These are phyloP conservation scores for Plasmodium gonderi DNA, from an alignment of 169 alveolate genomes.

Conservation along the genomic window DNA sequence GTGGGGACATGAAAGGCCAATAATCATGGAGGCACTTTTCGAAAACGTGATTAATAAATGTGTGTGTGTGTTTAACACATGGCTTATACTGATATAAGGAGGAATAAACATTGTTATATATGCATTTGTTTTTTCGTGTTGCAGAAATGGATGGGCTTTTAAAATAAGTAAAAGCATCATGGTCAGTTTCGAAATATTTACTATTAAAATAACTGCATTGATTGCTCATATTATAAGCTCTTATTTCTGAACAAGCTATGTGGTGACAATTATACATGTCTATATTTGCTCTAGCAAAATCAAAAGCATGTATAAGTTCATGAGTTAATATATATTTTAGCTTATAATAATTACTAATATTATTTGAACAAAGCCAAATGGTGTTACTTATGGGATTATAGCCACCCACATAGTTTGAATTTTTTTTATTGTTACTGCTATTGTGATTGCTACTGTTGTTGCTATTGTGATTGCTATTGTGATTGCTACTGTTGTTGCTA, in stretches of 20 bases:
- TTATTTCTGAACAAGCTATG: constrained; percentile 83
- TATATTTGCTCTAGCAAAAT: constrained; percentile 83
- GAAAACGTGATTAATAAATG: constrained; percentile 72
- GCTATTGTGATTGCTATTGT: neutral
- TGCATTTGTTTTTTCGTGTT: constrained; percentile 48
- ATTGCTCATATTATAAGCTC: constrained; percentile 81
- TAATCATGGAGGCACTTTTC: constrained; percentile 74
- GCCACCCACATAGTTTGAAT: constrained; percentile 73
- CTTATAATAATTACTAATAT: constrained; percentile 74
- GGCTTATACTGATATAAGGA: constrained; percentile 61
- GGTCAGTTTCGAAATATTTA: constrained; percentile 11
- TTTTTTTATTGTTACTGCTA: constrained; percentile 8
- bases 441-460: neutral
- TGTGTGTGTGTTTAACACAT: constrained; percentile 29
- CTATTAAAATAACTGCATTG: constrained; percentile 81
- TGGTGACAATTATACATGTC: constrained; percentile 79
- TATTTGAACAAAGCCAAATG: constrained; percentile 82
- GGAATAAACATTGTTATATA: constrained; percentile 51
- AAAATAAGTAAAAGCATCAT: constrained; percentile 60
- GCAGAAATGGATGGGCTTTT: constrained; percentile 23
- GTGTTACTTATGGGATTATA: constrained; percentile 79
- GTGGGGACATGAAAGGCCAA: constrained; percentile 82
- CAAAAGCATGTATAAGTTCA: constrained; percentile 84
- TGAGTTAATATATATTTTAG: constrained; percentile 79
- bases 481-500: neutral